Percentiles rank a stretch among this genome's conserved stretches.
phyloP scores from a whole-genome alignment of 2,329 filamentous ascomycete genomes.

The Neonectria neomacrospora region DNA sequence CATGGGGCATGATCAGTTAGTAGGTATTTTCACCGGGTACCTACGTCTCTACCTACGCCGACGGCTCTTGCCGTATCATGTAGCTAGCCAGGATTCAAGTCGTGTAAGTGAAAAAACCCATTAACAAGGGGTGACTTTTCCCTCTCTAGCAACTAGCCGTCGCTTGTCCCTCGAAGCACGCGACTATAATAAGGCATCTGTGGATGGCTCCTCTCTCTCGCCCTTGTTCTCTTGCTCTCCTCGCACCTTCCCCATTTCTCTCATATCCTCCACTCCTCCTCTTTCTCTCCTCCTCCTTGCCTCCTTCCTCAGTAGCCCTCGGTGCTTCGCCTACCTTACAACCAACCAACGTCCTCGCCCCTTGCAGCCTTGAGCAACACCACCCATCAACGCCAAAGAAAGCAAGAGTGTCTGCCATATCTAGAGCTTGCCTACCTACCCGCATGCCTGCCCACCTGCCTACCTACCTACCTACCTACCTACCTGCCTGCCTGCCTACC shows the following conservation, averaged over 20 bases:
- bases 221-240: slow-evolving; percentile 18
- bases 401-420: slow-evolving; percentile 14
- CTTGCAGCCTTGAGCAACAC: slow-evolving; percentile 15
- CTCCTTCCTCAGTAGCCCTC: slow-evolving; percentile 5
- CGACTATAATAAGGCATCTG: slow-evolving; percentile 29
- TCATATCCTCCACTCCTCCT: not conserved
- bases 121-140: slow-evolving; percentile 12
- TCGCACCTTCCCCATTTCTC: slow-evolving; percentile 3
- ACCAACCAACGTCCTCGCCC: slow-evolving; percentile 1
- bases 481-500: not conserved
- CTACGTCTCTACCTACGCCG: slow-evolving; percentile 2
- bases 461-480: not conserved
- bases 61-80: slow-evolving; percentile 17
- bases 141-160: slow-evolving; percentile 14
- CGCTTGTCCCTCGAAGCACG: slow-evolving; percentile 14
- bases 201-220: slow-evolving; percentile 17
- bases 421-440: not conserved
- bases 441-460: not conserved
- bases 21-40: slow-evolving; percentile 20
- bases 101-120: slow-evolving; percentile 25
- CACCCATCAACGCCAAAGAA: not conserved
- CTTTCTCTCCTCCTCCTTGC: slow-evolving; percentile 6
- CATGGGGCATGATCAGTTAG: slow-evolving; percentile 14
- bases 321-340: not conserved
- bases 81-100: slow-evolving; percentile 4